Conservation (phyloP, 2,329 filamentous ascomycete species). For the Alternaria arborescens region DNA sequence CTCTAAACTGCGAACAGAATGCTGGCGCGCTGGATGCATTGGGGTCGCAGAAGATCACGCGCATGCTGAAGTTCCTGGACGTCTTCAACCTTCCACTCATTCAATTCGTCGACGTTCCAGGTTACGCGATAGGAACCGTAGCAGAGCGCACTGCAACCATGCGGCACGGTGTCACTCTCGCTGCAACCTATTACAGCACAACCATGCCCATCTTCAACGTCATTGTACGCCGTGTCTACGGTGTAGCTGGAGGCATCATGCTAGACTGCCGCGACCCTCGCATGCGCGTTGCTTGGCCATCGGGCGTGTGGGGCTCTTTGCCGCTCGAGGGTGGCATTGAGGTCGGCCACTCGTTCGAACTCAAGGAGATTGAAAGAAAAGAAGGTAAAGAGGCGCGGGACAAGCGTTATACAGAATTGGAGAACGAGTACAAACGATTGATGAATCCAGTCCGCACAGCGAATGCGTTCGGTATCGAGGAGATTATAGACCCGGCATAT, state of each 20-base stretch:
- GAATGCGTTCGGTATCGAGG: constrained; percentile 70
- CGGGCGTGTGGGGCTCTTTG: constrained; percentile 68
- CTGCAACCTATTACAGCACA: constrained; percentile 68
- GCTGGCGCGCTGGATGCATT: constrained; percentile 68
- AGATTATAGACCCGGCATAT: constrained; percentile 70
- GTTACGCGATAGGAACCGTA: constrained; percentile 70
- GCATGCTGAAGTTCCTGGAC: constrained; percentile 70
- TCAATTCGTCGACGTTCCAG: constrained; percentile 69
- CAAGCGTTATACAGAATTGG: constrained; percentile 64
- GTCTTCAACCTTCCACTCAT: constrained; percentile 71
- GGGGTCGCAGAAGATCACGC: constrained; percentile 68
- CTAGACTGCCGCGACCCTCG: constrained; percentile 68
- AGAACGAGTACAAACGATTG: constrained; percentile 67
- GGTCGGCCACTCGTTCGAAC: constrained; percentile 68
- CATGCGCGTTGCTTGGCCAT: constrained; percentile 70
- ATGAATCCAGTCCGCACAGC: constrained; percentile 73
- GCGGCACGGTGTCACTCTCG: constrained; percentile 69
- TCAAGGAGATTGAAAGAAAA: constrained; percentile 63
- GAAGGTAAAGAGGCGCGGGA: constrained; percentile 58
- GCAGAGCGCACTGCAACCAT: constrained; percentile 71
- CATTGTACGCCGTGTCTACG: constrained; percentile 68
- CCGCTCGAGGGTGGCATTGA: constrained; percentile 72
- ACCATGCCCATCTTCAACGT: constrained; percentile 70
- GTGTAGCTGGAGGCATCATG: constrained; percentile 72
- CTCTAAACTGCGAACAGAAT: constrained; percentile 67